Evolutionary conservation across 768 basidiomycete species (phyloP), one percentile per base, ranked within the genome.

Genomic region (Suillus weaverae): DNA sequence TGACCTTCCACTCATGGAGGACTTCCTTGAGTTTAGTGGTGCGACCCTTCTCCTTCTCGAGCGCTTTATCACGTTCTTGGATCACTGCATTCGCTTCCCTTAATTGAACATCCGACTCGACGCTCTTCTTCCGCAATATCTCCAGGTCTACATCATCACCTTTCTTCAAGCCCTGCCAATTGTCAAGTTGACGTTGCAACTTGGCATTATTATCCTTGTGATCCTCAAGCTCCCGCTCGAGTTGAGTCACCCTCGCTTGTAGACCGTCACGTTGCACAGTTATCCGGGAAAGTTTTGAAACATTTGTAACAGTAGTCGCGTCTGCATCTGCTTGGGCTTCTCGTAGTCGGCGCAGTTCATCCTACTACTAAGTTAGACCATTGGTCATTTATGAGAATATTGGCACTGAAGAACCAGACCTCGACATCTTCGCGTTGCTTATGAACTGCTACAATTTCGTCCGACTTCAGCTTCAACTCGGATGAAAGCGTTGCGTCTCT

Each of bases 141-240:
- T 88, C 89, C 10, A 83, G 78, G 38, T 89, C 86, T 20, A 79
- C 83, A 13, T 83, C 86, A 55, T 86, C 89, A 56, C 85, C 86
- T 33, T 78, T 86, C 70, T 92, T 91, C 20, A 91, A 74, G 33
- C 74, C 81, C 70, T 89, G 82, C 89, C 89, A 91, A 70, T 88
- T 85, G 48, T 84, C 84, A 10, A 92, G 77, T 68, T 93, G 91
- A 18, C 83, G 82, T 59, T 84, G 81, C 43, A 91, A 77, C 48
- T 89, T 83, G 5, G 76, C 75, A 56, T 83, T 84, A 11, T 81
- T 81, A 7, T 86, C 84, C 65, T 85, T 84, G 30, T 86, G 80
- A 46, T 90, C 89, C 48, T 85, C 83, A 62, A 87, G 83, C 39
- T 79, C 71, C 53, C 81, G 82, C 64, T 88, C 82, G 43, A 91